phyloP scores from a whole-genome alignment of 2,329 filamentous ascomycete genomes.

The Aaosphaeria arxii region DNA sequence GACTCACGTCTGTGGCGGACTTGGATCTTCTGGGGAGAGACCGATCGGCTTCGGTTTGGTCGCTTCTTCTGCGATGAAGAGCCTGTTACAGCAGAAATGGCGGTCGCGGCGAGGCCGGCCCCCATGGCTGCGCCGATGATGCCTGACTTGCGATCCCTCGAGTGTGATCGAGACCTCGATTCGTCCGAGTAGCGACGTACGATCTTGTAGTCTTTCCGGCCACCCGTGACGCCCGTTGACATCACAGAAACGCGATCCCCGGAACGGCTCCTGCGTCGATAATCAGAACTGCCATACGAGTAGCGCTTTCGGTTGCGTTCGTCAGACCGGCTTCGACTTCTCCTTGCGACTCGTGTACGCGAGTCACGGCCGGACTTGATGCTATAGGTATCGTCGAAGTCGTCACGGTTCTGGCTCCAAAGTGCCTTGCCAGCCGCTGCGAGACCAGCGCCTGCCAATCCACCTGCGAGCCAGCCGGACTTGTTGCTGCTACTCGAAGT shows the following conservation, averaged over 20 bases:
- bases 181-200: conserved; percentile 23
- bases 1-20: conserved; percentile 28
- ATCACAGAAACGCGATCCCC: conserved; percentile 31
- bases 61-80: conserved; percentile 21
- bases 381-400: conserved; percentile 61
- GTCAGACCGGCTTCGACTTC: conserved; percentile 36
- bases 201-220: conserved; percentile 35
- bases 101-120: conserved; percentile 38
- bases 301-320: conserved; percentile 43
- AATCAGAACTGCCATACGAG: conserved; percentile 43
- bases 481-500: conserved; percentile 31
- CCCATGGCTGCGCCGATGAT: conserved; percentile 38
- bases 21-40: conserved; percentile 30
- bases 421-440: conserved; percentile 53
- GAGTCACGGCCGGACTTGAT: conserved; percentile 51
- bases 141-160: conserved; percentile 32
- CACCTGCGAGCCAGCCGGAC: conserved; percentile 52
- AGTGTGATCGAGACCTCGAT: conserved; percentile 43
- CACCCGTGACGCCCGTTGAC: conserved; percentile 32
- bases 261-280: conserved; percentile 38
- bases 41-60: conserved; percentile 31
- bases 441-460: conserved; percentile 54
- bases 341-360: conserved; percentile 26
- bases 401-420: conserved; percentile 47
- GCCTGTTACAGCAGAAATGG: conserved; percentile 36